Conservation (phyloP, 106 monocot species). For the Phalaenopsis aphrodite region DNA sequence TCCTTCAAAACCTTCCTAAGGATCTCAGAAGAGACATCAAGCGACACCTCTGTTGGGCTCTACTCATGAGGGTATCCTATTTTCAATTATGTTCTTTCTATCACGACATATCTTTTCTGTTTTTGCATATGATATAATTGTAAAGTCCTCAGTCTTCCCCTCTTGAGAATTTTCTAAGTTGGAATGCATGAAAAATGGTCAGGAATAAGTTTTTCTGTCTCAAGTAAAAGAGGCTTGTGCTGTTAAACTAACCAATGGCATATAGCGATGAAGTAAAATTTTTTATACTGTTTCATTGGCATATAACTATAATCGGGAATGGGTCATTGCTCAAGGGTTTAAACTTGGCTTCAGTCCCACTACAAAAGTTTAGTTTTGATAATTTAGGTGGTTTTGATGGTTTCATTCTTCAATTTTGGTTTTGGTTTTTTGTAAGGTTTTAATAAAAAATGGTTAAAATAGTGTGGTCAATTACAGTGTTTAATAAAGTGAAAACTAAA, state of each 20-base stretch:
- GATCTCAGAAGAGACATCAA: constrained; percentile 95
- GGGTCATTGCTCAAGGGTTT: neutral
- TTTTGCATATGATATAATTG: neutral
- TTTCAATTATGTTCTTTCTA: constrained; percentile 5
- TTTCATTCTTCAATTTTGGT: too few species aligned
- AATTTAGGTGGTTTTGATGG: too few species aligned
- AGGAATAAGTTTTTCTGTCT: neutral
- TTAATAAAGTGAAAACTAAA: too few species aligned
- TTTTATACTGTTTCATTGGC: neutral
- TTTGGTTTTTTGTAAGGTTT: too few species aligned
- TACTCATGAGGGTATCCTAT: constrained; percentile 65
- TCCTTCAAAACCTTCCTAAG: constrained; percentile 77
- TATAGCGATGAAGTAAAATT: neutral
- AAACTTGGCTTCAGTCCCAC: neutral
- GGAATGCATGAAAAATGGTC: neutral
- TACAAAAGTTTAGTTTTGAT: too few species aligned
- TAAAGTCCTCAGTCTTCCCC: neutral
- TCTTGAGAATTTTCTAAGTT: neutral
- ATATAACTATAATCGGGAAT: neutral
- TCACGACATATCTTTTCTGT: neutral
- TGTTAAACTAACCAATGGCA: neutral
- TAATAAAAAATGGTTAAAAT: too few species aligned
- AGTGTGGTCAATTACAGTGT: too few species aligned
- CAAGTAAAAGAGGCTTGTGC: too few species aligned
- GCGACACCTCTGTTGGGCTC: constrained; percentile 75